A percentile compares a stretch with the other conserved stretches of the same genome.
phyloP scores from a whole-genome alignment of 305 asterid species.

The Solanum hybrid region DNA sequence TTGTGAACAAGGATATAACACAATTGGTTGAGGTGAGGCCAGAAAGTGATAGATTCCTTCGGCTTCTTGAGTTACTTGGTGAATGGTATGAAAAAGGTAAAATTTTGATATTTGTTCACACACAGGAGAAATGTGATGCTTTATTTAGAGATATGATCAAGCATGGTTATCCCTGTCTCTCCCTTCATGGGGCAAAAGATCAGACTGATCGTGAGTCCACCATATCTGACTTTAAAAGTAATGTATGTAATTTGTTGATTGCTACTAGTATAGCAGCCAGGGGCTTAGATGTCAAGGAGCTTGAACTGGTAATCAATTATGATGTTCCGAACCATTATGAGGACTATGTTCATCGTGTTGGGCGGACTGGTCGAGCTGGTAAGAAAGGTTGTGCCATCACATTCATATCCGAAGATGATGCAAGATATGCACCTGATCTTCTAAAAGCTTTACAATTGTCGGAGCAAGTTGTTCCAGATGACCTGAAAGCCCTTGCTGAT shows the following conservation, averaged over 20 bases:
- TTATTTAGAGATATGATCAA: conserved; percentile 63
- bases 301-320: conserved; percentile 77
- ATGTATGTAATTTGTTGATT: conserved; percentile 71
- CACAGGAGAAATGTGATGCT: conserved; percentile 92
- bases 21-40: conserved; percentile 94
- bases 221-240: conserved; percentile 72
- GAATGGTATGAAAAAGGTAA: conserved; percentile 96
- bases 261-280: conserved; percentile 97
- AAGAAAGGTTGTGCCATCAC: conserved; percentile 86
- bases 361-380: conserved; percentile 97
- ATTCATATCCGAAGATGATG: conserved; percentile 78
- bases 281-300: conserved; percentile 95
- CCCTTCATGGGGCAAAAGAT: conserved; percentile 96
- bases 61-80: conserved; percentile 77
- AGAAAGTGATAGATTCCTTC: conserved; percentile 70
- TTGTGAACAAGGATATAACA: conserved; percentile 88
- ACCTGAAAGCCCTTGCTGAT: conserved; percentile 76
- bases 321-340: conserved; percentile 95
- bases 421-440: conserved; percentile 85
- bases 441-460: conserved; percentile 83
- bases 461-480: conserved; percentile 86
- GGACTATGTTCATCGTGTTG: conserved; percentile 98
- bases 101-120: conserved; percentile 72
- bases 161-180: conserved; percentile 90
- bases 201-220: conserved; percentile 97